Percentiles rank a stretch among this genome's conserved stretches.
These are phyloP conservation scores for Penicillium corylophilum DNA, from an alignment of 2,329 filamentous ascomycete species.

Conservation along the genomic window DNA sequence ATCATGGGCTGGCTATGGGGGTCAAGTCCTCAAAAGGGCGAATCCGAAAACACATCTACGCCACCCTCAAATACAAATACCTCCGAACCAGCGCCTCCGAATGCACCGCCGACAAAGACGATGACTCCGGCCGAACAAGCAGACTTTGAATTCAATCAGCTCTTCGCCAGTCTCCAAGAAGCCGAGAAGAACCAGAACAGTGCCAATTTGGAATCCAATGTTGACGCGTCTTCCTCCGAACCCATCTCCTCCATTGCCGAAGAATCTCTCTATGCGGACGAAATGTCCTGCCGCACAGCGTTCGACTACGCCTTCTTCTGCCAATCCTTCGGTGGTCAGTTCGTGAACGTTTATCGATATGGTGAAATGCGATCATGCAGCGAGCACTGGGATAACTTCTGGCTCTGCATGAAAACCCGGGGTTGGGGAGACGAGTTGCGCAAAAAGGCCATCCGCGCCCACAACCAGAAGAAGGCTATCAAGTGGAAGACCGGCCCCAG, in stretches of 20 bases:
- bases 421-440: slow-evolving; percentile 60
- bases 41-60: slow-evolving; percentile 14
- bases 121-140: slow-evolving; percentile 49
- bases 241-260: slow-evolving; percentile 50
- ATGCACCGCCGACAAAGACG: slow-evolving; percentile 25
- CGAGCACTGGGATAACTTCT: slow-evolving; percentile 90
- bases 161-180: slow-evolving; percentile 52
- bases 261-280: slow-evolving; percentile 71
- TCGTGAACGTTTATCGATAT: slow-evolving; percentile 85
- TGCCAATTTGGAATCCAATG: slow-evolving; percentile 1
- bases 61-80: slow-evolving; percentile 10
- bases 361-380: slow-evolving; percentile 74
- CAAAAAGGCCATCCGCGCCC: slow-evolving; percentile 60
- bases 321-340: slow-evolving; percentile 86
- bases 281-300: slow-evolving; percentile 83
- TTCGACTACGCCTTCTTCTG: slow-evolving; percentile 96
- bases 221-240: slow-evolving; percentile 6
- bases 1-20: slow-evolving; percentile 51
- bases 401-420: slow-evolving; percentile 92
- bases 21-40: slow-evolving; percentile 31
- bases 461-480: slow-evolving; percentile 65
- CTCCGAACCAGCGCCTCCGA: slow-evolving; percentile 17
- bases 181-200: slow-evolving; percentile 20
- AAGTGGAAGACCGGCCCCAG: slow-evolving; percentile 69
- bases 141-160: slow-evolving; percentile 55